These are phyloP conservation scores for Erodium moschatum DNA, from an alignment of 441 rosid genomes.

Conservation along the genomic window DNA sequence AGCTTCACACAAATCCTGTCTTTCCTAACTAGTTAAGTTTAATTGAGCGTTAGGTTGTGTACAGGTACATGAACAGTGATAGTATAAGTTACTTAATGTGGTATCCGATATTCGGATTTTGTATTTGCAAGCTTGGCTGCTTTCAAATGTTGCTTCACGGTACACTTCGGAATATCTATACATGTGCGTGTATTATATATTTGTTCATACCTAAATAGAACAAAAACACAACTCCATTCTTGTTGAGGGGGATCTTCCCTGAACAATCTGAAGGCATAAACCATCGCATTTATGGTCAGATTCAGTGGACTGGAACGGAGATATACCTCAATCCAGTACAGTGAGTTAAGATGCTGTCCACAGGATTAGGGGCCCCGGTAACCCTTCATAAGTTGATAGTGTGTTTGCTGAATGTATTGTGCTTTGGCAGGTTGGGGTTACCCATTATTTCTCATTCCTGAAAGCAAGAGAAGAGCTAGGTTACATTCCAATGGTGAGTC, in stretches of 20 bases:
- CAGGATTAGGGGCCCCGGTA: background rate
- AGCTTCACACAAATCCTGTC: background rate
- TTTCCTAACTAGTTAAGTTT: background rate
- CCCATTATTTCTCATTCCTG: constrained; percentile 79
- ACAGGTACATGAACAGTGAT: background rate
- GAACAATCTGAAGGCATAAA: background rate
- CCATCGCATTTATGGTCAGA: background rate
- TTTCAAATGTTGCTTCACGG: background rate
- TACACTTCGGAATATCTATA: background rate
- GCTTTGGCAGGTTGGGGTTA: constrained; percentile 65
- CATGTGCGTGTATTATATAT: background rate
- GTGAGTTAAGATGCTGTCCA: background rate
- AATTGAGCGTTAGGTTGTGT: background rate
- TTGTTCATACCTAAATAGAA: background rate
- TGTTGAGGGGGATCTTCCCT: background rate
- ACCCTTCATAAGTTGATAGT: background rate
- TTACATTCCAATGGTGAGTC: constrained; percentile 69
- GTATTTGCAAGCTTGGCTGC: background rate
- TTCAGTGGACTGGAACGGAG: background rate
- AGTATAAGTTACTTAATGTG: background rate
- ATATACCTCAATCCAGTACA: background rate
- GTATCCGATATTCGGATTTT: background rate
- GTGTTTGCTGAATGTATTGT: constrained; percentile 16
- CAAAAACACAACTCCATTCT: background rate
- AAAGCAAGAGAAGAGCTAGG: constrained; percentile 89